Evolutionary conservation across 208 protist species (phyloP).

Genomic region (Trypanosoma scelopori): DNA sequence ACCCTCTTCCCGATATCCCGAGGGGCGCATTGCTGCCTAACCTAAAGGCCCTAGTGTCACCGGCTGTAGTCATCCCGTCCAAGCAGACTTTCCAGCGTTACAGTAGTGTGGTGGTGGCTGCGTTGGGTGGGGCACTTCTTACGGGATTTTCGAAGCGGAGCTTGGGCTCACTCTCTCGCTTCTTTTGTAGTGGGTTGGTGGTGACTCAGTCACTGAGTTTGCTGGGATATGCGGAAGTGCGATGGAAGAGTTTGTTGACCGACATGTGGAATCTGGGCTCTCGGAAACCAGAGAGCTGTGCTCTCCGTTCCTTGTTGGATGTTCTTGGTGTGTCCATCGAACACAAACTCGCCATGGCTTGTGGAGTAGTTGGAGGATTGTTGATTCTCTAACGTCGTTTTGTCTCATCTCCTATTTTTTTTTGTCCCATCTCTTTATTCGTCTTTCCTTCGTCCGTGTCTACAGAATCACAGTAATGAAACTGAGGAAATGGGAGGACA

Average conservation of each 20-base stretch:
- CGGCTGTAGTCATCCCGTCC: neutral
- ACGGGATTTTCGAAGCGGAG: constrained; percentile 1
- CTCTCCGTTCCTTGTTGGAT: neutral
- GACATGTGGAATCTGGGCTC: constrained; percentile 29
- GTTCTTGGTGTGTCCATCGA: constrained; percentile 2
- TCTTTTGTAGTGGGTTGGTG: constrained; percentile 22
- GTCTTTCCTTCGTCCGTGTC: no score
- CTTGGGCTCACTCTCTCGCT: constrained; percentile 12
- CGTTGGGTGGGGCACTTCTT: constrained; percentile 8
- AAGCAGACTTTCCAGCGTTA: neutral
- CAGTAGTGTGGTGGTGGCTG: constrained; percentile 14
- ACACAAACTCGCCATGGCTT: constrained; percentile 14
- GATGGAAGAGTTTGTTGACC: constrained; percentile 43
- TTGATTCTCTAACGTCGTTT: constrained; percentile 20
- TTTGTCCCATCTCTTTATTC: constrained; percentile 6
- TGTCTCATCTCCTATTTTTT: no score
- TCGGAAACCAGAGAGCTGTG: neutral
- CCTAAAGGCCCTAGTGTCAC: neutral
- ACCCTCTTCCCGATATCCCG: neutral
- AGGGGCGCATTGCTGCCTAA: neutral
- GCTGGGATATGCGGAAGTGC: constrained; percentile 59
- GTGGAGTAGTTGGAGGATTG: constrained; percentile 12
- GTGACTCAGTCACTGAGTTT: constrained; percentile 49
- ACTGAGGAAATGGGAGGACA: no score
- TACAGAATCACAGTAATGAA: no score